Conservation (phyloP, 2,329 filamentous ascomycete genomes). For the Parascedosporium putredinis region DNA sequence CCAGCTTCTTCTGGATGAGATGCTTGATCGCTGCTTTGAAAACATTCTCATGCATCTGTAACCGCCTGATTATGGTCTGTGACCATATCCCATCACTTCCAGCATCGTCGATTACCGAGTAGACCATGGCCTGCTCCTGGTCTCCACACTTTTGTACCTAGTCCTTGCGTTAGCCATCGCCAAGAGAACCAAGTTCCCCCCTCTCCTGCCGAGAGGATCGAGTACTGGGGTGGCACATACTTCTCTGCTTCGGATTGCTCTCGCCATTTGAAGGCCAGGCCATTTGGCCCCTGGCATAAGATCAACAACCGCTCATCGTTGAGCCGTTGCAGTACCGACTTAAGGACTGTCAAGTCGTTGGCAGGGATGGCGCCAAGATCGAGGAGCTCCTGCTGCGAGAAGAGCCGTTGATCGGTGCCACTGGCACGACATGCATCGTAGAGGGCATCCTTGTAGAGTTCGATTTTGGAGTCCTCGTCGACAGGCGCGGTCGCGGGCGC, state of each 20-base stretch:
- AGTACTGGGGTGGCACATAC: slow-evolving; percentile 26
- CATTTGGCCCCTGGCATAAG: slow-evolving; percentile 30
- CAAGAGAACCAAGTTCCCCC: no score
- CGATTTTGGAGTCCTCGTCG: slow-evolving; percentile 28
- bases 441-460: slow-evolving; percentile 43
- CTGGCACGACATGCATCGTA: slow-evolving; percentile 45
- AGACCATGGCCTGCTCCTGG: slow-evolving; percentile 75
- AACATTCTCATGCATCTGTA: slow-evolving; percentile 74
- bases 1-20: slow-evolving; percentile 70
- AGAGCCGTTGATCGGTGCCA: slow-evolving; percentile 36
- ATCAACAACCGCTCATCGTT: slow-evolving; percentile 51
- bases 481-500: slow-evolving; percentile 9
- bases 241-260: slow-evolving; percentile 51
- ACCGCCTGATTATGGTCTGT: slow-evolving; percentile 67
- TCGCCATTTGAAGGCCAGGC: slow-evolving; percentile 47
- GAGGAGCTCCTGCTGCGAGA: slow-evolving; percentile 48
- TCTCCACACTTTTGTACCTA: slow-evolving; percentile 50
- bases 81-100: slow-evolving; percentile 85
- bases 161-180: no score
- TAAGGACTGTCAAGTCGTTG: slow-evolving; percentile 42
- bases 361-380: slow-evolving; percentile 47
- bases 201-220: no score
- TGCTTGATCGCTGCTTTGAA: slow-evolving; percentile 75
- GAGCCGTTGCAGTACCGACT: slow-evolving; percentile 46
- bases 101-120: slow-evolving; percentile 78